A percentile compares a stretch with the other conserved stretches of the same genome.
Evolutionary conservation across 768 basidiomycete genomes (phyloP).

Genomic region (Porphyrellus cyaneotinctus): DNA sequence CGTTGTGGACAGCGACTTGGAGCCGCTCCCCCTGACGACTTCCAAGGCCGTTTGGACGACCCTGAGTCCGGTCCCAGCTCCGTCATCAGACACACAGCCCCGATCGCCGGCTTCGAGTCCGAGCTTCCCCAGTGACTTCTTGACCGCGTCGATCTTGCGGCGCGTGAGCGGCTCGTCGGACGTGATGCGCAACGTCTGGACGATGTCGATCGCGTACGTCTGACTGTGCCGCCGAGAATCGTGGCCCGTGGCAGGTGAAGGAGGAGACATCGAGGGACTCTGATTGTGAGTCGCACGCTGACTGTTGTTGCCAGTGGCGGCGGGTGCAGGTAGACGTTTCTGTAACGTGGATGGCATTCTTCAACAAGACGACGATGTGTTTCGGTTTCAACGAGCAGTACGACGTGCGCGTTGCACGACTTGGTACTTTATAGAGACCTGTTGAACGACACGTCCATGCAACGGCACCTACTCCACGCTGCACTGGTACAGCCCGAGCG

Average conservation of each 20-base stretch:
- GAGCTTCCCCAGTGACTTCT: constrained; percentile 24
- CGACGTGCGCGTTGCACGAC: constrained; percentile 2
- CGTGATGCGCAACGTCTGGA: constrained; percentile 28
- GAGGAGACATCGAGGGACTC: neutral
- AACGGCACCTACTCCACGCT: constrained; percentile 18
- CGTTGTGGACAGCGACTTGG: too few relatives aligned
- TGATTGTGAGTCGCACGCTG: constrained; percentile 10
- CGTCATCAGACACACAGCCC: constrained; percentile 30
- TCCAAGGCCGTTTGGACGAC: constrained; percentile 25
- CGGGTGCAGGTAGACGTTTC: constrained; percentile 14
- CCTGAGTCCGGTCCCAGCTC: constrained; percentile 21
- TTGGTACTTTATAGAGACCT: constrained; percentile 20
- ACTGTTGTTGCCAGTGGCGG: neutral
- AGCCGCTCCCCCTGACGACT: constrained; percentile 14
- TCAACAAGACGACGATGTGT: neutral
- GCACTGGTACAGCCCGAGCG: constrained; percentile 4
- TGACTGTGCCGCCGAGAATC: constrained; percentile 5
- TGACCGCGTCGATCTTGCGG: constrained; percentile 28
- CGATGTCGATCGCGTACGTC: constrained; percentile 29
- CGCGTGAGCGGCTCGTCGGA: constrained; percentile 27
- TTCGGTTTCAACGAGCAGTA: neutral
- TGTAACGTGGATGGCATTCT: constrained; percentile 20
- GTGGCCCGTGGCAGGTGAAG: neutral
- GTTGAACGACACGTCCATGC: constrained; percentile 11
- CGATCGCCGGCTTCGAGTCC: constrained; percentile 24